Percentiles rank a stretch among this genome's conserved stretches.
Conservation (phyloP, 192 early-diverging fungal genomes). For the Gorgonomyces haynaldii region DNA sequence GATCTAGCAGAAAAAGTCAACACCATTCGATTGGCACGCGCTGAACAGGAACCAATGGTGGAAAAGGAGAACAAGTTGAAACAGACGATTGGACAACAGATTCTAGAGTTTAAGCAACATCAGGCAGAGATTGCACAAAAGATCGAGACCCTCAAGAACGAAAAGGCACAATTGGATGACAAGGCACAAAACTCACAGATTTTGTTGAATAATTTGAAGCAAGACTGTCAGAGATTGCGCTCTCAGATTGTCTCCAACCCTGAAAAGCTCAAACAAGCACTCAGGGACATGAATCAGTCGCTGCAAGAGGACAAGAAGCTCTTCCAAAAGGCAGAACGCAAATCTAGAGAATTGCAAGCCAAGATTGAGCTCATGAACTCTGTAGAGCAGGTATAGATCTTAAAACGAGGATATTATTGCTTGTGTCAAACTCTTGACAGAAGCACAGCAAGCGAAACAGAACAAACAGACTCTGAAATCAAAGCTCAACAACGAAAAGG, state of each 20-base stretch:
- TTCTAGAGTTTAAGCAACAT: slow-evolving; percentile 33
- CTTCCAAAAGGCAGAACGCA: slow-evolving; percentile 33
- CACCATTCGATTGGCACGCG: slow-evolving; percentile 32
- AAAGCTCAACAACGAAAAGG: slow-evolving; percentile 19
- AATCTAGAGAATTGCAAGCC: slow-evolving; percentile 36
- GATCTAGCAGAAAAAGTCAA: slow-evolving; percentile 46
- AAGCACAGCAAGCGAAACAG: slow-evolving; percentile 45
- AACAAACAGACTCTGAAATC: slow-evolving; percentile 31
- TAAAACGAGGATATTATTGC: slow-evolving; percentile 34
- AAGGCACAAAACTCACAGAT: slow-evolving; percentile 38
- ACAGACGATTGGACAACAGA: slow-evolving; percentile 33
- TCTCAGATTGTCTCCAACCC: slow-evolving; percentile 63
- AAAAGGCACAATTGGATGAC: slow-evolving; percentile 43
- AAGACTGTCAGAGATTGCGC: slow-evolving; percentile 41
- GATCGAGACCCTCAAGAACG: slow-evolving; percentile 30
- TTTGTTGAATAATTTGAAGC: slow-evolving; percentile 35
- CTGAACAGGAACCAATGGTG: slow-evolving; percentile 39
- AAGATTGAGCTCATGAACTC: slow-evolving; percentile 45
- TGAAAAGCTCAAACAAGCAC: slow-evolving; percentile 52
- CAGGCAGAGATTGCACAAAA: slow-evolving; percentile 30
- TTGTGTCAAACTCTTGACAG: slow-evolving; percentile 49
- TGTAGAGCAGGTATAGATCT: slow-evolving; percentile 26
- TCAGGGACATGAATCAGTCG: slow-evolving; percentile 45
- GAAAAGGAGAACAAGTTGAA: slow-evolving; percentile 38
- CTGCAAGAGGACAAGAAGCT: slow-evolving; percentile 32